These are phyloP conservation scores for Claviceps monticola DNA, from an alignment of 2,329 filamentous ascomycete species.

Conservation along the genomic window DNA sequence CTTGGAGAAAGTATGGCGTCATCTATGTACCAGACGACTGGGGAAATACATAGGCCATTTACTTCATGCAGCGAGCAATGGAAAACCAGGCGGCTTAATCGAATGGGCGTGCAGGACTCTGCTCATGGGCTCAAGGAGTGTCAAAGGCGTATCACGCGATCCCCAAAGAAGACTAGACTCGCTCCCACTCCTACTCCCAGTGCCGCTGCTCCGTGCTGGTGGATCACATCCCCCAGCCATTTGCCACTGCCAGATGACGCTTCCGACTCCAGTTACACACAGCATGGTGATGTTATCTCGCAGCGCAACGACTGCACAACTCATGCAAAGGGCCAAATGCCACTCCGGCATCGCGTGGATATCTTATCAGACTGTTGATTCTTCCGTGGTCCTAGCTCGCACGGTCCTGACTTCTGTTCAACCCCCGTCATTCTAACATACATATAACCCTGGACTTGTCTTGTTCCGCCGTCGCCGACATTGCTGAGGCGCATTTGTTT, in stretches of 20 bases:
- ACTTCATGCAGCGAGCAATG: no score
- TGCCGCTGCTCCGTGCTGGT: background rate
- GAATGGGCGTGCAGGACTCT: background rate
- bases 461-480: background rate
- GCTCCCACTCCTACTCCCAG: background rate
- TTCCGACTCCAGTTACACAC: background rate
- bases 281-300: background rate
- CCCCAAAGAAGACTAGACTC: background rate
- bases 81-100: no score
- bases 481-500: background rate
- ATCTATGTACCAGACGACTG: no score
- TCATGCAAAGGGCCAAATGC: background rate
- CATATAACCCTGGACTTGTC: background rate
- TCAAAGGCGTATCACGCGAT: background rate
- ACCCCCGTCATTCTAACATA: background rate
- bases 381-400: background rate
- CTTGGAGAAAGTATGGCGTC: no score
- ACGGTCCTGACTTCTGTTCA: background rate
- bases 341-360: background rate
- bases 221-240: background rate
- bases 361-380: background rate
- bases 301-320: background rate
- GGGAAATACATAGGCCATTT: no score
- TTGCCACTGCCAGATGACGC: conserved; percentile 2
- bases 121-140: background rate